A percentile compares a stretch with the other conserved stretches of the same genome.
Evolutionary conservation across 805 yeast species (phyloP).

Genomic region (Cyberlindnera mycetangii): DNA sequence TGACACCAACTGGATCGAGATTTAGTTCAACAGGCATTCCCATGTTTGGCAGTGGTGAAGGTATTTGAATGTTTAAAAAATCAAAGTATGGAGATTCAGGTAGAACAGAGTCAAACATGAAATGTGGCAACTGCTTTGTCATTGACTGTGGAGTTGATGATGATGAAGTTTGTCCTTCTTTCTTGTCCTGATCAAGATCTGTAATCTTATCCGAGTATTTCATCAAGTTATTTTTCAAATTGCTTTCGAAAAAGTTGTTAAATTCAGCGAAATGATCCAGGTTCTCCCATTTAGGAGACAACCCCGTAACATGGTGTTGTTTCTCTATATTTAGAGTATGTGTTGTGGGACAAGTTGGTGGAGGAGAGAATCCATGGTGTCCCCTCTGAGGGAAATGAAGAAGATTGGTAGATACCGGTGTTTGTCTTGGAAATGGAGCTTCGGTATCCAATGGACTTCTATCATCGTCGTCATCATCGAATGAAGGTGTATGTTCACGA

Average conservation of each 20-base stretch:
- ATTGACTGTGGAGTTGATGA: not conserved
- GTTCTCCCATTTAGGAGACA: slow-evolving; percentile 18
- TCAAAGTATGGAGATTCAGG: slow-evolving; percentile 13
- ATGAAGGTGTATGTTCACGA: not conserved
- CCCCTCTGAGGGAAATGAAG: slow-evolving; percentile 14
- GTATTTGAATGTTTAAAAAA: slow-evolving; percentile 16
- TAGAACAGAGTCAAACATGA: slow-evolving; percentile 10
- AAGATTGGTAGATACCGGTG: slow-evolving; percentile 25
- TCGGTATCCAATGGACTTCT: slow-evolving; percentile 15
- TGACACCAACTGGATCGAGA: slow-evolving; percentile 42
- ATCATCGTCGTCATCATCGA: slow-evolving; percentile 14
- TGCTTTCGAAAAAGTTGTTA: slow-evolving; percentile 27
- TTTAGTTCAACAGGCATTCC: slow-evolving; percentile 24
- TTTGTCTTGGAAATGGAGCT: slow-evolving; percentile 14
- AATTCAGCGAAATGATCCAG: slow-evolving; percentile 17
- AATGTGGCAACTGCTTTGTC: slow-evolving; percentile 1
- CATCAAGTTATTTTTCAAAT: slow-evolving; percentile 19
- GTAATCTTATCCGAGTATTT: slow-evolving; percentile 18
- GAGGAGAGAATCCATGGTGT: slow-evolving; percentile 11
- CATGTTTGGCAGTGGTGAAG: slow-evolving; percentile 11
- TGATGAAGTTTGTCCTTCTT: slow-evolving; percentile 2
- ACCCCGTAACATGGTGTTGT: not conserved
- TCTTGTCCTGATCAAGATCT: slow-evolving; percentile 10
- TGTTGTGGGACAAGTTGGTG: slow-evolving; percentile 2
- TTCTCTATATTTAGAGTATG: not conserved